Evolutionary conservation across 768 basidiomycete species (phyloP).

Genomic region (Cubamyces lactineus): DNA sequence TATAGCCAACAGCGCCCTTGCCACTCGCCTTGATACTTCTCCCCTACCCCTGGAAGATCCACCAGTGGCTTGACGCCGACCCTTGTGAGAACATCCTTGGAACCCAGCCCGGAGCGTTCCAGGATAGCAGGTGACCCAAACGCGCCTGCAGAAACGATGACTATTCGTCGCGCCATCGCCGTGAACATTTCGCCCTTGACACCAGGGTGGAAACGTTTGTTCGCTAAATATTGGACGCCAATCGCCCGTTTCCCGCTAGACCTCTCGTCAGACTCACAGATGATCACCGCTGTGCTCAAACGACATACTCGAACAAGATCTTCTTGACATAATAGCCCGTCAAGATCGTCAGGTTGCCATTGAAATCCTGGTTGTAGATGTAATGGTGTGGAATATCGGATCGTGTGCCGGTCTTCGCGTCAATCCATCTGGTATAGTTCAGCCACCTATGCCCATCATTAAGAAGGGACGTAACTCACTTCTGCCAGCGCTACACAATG

Average conservation of each 20-base stretch:
- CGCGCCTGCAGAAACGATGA: conserved; percentile 45
- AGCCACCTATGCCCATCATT: not conserved
- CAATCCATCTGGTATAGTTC: conserved; percentile 50
- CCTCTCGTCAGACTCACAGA: not conserved
- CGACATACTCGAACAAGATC: conserved; percentile 40
- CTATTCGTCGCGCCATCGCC: conserved; percentile 39
- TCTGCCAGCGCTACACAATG: conserved; percentile 51
- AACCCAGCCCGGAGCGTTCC: conserved; percentile 55
- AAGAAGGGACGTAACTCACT: conserved; percentile 38
- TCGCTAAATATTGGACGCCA: conserved; percentile 43
- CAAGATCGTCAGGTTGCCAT: conserved; percentile 35
- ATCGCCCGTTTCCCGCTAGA: conserved; percentile 41
- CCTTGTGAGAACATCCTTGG: conserved; percentile 35
- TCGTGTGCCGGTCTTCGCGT: conserved; percentile 53
- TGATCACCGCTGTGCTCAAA: not conserved
- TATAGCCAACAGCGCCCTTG: not conserved
- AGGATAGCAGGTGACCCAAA: conserved; percentile 55
- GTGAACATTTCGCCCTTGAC: conserved; percentile 11
- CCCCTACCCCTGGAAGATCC: conserved; percentile 48
- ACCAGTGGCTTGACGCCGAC: conserved; percentile 37
- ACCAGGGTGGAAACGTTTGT: conserved; percentile 32
- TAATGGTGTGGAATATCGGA: conserved; percentile 56
- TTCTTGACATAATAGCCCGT: conserved; percentile 42
- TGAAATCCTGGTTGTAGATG: conserved; percentile 37
- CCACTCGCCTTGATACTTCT: conserved; percentile 39